Percentiles rank a stretch among this genome's conserved stretches.
These are phyloP conservation scores for Hanseniaspora vineae DNA, from an alignment of 805 yeast genomes.

Conservation along the genomic window DNA sequence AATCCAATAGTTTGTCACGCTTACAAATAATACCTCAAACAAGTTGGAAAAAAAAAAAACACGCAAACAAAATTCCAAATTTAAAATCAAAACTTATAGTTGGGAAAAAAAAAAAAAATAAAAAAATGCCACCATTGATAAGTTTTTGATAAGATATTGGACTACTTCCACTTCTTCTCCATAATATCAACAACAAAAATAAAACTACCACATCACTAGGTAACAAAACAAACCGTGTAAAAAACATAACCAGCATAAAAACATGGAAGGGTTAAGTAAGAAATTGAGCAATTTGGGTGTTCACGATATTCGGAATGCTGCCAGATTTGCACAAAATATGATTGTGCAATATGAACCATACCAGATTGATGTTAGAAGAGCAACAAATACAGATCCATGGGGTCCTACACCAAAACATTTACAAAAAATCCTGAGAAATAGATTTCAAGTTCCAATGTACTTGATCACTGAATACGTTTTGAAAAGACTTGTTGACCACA, in stretches of 20 bases:
- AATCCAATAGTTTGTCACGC: no score
- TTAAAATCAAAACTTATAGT: no score
- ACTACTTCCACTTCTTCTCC: no score
- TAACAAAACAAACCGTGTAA: background rate
- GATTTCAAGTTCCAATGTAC: conserved; percentile 20
- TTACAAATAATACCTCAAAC: no score
- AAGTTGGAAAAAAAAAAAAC: no score
- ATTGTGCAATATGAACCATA: conserved; percentile 26
- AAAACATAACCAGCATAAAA: background rate
- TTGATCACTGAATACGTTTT: conserved; percentile 23
- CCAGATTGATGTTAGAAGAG: conserved; percentile 28
- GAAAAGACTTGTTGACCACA: conserved; percentile 25
- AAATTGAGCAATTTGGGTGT: conserved; percentile 24
- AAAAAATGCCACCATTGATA: no score
- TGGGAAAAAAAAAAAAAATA: no score
- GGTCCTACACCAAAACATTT: conserved; percentile 36
- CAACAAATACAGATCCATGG: conserved; percentile 41
- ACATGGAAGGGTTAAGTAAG: conserved; percentile 23
- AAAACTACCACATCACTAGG: background rate
- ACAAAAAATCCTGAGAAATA: conserved; percentile 21
- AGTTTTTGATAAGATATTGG: no score
- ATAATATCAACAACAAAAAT: no score
- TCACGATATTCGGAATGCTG: conserved; percentile 28
- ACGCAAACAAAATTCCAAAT: no score
- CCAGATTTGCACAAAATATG: conserved; percentile 27